Conservation (phyloP, 768 basidiomycete species). For the Tephrocybe sp. region DNA sequence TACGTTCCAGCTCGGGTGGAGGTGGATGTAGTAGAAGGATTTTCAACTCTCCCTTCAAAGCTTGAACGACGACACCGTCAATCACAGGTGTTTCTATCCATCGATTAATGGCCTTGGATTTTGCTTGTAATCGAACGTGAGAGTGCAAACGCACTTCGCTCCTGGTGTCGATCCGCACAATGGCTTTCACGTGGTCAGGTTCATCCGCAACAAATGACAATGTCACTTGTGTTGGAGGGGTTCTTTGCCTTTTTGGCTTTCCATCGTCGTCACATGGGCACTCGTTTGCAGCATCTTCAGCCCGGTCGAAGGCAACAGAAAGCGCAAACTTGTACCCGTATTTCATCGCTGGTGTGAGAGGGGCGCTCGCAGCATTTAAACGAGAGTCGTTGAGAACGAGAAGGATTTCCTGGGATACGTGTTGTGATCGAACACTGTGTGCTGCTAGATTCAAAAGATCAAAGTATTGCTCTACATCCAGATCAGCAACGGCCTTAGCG, state of each 20-base stretch:
- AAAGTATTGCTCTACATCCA: conserved; percentile 42
- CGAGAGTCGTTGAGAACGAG: conserved; percentile 56
- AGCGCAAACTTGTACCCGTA: conserved; percentile 57
- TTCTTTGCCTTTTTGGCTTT: conserved; percentile 42
- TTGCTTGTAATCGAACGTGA: conserved; percentile 60
- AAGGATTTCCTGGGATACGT: conserved; percentile 57
- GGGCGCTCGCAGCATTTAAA: conserved; percentile 15
- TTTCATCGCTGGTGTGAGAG: conserved; percentile 21
- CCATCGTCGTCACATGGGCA: conserved; percentile 69
- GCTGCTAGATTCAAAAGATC: conserved; percentile 51
- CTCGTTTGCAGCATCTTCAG: conserved; percentile 63
- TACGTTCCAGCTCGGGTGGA: conserved; percentile 55
- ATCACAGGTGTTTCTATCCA: conserved; percentile 44
- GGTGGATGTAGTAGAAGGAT: conserved; percentile 54
- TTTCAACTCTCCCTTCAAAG: conserved; percentile 49
- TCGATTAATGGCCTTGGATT: conserved; percentile 51
- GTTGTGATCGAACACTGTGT: conserved; percentile 47
- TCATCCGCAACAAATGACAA: conserved; percentile 34
- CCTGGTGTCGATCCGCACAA: conserved; percentile 52
- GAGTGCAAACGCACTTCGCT: conserved; percentile 56
- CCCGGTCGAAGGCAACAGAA: conserved; percentile 57
- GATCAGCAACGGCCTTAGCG: conserved; percentile 35
- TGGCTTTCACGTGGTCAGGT: conserved; percentile 40
- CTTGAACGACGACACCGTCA: conserved; percentile 59
- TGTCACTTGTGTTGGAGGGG: conserved; percentile 39